phyloP scores from a whole-genome alignment of 1,284 basidiomycete species.

The Melampsora occidentalis region DNA sequence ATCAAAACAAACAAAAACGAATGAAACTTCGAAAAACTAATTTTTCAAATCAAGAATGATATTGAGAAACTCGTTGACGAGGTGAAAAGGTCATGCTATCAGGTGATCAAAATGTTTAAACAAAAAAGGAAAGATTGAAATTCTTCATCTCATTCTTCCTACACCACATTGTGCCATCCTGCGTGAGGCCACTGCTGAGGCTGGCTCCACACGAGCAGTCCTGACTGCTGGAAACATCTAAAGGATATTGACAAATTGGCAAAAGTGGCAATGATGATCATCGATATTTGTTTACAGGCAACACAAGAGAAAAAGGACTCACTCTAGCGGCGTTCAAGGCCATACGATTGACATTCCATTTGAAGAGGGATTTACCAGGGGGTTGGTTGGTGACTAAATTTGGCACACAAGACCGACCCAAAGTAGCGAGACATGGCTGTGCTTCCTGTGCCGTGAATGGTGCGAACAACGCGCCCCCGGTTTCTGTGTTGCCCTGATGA shows the following conservation, averaged over 20 bases:
- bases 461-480: constrained; percentile 19
- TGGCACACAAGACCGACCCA: constrained; percentile 37
- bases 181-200: background rate
- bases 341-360: background rate
- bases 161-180: background rate
- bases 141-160: too few species aligned
- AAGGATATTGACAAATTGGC: too few species aligned
- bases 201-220: background rate
- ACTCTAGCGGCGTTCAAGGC: background rate
- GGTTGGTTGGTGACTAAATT: background rate
- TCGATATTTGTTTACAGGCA: too few species aligned
- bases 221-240: background rate
- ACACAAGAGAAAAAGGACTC: background rate
- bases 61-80: too few species aligned
- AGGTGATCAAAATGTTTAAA: too few species aligned
- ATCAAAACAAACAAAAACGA: too few species aligned
- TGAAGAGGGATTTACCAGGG: background rate
- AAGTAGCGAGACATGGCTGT: background rate
- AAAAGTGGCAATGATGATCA: too few species aligned
- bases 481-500: background rate
- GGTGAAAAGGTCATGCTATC: too few species aligned
- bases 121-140: too few species aligned
- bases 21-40: too few species aligned
- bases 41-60: too few species aligned
- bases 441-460: constrained; percentile 15